Evolutionary conservation across 1,284 basidiomycete genomes (phyloP).

Genomic region (Leccinum angustisporum): DNA sequence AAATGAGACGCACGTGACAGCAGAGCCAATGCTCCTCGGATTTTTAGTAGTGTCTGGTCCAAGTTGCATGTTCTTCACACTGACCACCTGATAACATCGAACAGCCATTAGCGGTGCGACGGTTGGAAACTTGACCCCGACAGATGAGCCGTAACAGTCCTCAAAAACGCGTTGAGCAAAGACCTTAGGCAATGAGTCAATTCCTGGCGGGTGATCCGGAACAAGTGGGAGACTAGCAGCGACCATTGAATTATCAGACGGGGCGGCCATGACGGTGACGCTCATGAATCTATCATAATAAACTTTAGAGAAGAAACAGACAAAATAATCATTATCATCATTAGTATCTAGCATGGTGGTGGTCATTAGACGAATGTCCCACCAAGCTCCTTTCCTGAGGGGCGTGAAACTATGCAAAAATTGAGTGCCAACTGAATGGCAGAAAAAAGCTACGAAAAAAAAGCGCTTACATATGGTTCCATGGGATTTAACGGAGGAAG

Average conservation of each 20-base stretch:
- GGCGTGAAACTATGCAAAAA: conserved; percentile 39
- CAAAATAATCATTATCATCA: conserved; percentile 38
- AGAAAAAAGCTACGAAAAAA: neutral
- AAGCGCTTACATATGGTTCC: conserved; percentile 58
- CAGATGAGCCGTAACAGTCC: conserved; percentile 31
- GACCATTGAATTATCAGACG: conserved; percentile 37
- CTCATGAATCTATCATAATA: conserved; percentile 41
- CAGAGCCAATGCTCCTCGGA: conserved; percentile 39
- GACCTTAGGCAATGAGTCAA: conserved; percentile 30
- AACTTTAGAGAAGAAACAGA: conserved; percentile 34
- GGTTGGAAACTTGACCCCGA: conserved; percentile 21
- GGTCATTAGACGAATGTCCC: conserved; percentile 47
- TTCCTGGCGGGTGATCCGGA: conserved; percentile 31
- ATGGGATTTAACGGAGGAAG: conserved; percentile 47
- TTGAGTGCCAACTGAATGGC: conserved; percentile 14
- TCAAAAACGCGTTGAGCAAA: conserved; percentile 28
- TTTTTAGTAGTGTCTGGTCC: conserved; percentile 41
- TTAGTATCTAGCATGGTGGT: conserved; percentile 47
- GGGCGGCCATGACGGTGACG: conserved; percentile 36
- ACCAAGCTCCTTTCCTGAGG: conserved; percentile 52
- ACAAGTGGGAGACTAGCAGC: conserved; percentile 33
- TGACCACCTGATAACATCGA: conserved; percentile 48
- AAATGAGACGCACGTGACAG: conserved; percentile 39
- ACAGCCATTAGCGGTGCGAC: conserved; percentile 9
- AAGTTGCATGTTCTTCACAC: conserved; percentile 42